Percentiles rank a stretch among this genome's conserved stretches.
Evolutionary conservation across 2,329 filamentous ascomycete genomes (phyloP).

Genomic region (Aureobasidium lini): DNA sequence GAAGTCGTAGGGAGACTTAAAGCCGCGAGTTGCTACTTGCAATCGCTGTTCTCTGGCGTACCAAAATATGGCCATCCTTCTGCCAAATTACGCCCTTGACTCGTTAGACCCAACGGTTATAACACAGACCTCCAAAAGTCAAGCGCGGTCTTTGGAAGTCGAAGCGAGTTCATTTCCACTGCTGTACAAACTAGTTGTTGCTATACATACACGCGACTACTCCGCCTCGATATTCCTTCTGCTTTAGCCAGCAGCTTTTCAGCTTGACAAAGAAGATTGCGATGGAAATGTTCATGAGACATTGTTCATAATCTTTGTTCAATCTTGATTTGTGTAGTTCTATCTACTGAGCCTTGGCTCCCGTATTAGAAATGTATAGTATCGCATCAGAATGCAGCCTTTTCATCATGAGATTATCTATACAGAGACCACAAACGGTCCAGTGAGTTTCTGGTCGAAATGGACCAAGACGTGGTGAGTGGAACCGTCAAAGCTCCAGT

Average conservation of each 20-base stretch:
- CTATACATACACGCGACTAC: background rate
- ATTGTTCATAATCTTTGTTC: background rate
- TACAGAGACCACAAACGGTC: background rate
- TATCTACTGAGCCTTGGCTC: background rate
- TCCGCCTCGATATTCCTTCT: background rate
- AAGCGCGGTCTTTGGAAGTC: background rate
- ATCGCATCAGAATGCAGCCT: no score
- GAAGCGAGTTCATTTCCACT: slow-evolving; percentile 1
- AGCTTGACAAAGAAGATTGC: slow-evolving; percentile 1
- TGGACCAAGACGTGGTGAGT: background rate
- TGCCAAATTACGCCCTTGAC: background rate
- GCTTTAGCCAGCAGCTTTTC: background rate
- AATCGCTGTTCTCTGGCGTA: no score
- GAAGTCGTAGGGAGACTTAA: no score
- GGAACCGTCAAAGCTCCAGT: background rate
- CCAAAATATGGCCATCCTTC: background rate
- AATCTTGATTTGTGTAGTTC: background rate
- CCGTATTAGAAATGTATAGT: background rate
- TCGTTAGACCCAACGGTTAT: slow-evolving; percentile 1
- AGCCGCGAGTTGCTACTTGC: no score
- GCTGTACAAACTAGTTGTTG: background rate
- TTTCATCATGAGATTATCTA: background rate
- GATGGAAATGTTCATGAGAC: background rate
- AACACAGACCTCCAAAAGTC: background rate
- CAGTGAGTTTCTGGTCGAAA: background rate